A percentile compares a stretch with the other conserved stretches of the same genome.
Conservation (phyloP, 1,284 basidiomycete genomes). For the Cryptococcus sp. region DNA sequence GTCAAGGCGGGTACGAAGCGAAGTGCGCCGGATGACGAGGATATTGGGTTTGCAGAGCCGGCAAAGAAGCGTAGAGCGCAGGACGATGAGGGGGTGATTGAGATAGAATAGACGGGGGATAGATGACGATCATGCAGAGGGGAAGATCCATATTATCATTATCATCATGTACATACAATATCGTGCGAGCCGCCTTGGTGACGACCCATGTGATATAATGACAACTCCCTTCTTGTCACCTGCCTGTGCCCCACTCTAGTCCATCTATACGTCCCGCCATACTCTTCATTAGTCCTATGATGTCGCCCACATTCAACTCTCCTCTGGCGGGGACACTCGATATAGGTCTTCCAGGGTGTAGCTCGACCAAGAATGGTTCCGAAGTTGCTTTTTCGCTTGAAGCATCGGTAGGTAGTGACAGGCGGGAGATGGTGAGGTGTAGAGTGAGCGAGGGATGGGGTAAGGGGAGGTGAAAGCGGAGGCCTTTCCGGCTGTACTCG, state of each 20-base stretch:
- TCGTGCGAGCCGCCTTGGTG: too few species aligned
- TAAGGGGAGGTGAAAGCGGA: slow-evolving; percentile 36
- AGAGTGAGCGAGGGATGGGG: slow-evolving; percentile 23
- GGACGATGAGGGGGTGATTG: background rate
- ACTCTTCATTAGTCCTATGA: slow-evolving; percentile 31
- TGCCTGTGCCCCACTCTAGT: slow-evolving; percentile 33
- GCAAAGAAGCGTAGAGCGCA: background rate
- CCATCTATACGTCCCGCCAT: slow-evolving; percentile 28
- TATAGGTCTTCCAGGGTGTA: slow-evolving; percentile 32
- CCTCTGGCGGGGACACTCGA: slow-evolving; percentile 20
- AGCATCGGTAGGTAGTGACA: slow-evolving; percentile 5
- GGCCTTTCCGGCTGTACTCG: slow-evolving; percentile 22
- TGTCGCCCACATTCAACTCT: slow-evolving; percentile 24
- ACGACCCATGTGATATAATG: too few species aligned
- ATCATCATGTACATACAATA: too few species aligned
- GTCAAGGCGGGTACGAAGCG: slow-evolving; percentile 15
- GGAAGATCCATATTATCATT: too few species aligned
- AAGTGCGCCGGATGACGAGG: slow-evolving; percentile 15
- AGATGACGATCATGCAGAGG: too few species aligned
- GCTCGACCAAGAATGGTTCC: slow-evolving; percentile 35
- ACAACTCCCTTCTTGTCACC: too few species aligned
- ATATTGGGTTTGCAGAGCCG: background rate
- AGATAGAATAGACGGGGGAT: slow-evolving; percentile 1
- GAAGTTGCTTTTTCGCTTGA: background rate
- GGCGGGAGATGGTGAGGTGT: slow-evolving; percentile 28